Conservation (phyloP, 108 stramenopile genomes). For the Skeletonema grethae region DNA sequence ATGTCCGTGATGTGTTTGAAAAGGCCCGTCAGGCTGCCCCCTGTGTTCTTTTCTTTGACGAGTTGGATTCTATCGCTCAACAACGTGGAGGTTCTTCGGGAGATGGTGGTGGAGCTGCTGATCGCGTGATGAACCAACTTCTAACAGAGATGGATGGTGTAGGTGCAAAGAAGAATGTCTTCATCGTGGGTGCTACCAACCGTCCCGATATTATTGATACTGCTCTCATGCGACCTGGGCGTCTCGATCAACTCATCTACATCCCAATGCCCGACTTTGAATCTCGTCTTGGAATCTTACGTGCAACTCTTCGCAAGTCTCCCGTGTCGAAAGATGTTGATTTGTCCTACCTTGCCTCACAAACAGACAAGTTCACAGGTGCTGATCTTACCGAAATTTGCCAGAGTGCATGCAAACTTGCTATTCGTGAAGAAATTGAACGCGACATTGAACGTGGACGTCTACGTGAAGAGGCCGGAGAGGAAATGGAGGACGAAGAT, state of each 20-base stretch:
- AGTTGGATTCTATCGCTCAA: conserved; percentile 99
- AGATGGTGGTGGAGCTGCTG: conserved; percentile 99
- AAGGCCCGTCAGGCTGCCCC: conserved; percentile 99
- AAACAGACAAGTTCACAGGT: conserved; percentile 99
- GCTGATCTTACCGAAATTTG: conserved; percentile 99
- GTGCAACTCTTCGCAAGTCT: conserved; percentile 96
- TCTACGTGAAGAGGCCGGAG: conserved; percentile 91
- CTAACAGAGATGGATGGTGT: conserved; percentile 99
- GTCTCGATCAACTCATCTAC: conserved; percentile 99
- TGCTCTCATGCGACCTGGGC: conserved; percentile 99
- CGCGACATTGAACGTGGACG: conserved; percentile 96
- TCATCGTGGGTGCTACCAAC: conserved; percentile 99
- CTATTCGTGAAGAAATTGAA: conserved; percentile 98
- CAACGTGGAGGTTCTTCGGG: conserved; percentile 91
- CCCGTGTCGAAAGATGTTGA: conserved; percentile 98
- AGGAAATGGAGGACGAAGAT: conserved; percentile 83
- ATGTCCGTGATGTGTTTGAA: conserved; percentile 99
- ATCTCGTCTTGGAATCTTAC: conserved; percentile 93
- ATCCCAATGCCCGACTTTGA: conserved; percentile 99
- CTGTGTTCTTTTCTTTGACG: conserved; percentile 99
- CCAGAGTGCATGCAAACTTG: conserved; percentile 98
- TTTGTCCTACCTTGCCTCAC: conserved; percentile 93
- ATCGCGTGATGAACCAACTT: conserved; percentile 99
- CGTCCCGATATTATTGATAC: conserved; percentile 99
- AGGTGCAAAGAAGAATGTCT: conserved; percentile 99